phyloP scores from a whole-genome alignment of 148 eudicot genomes.

The Nyssa sinensis region DNA sequence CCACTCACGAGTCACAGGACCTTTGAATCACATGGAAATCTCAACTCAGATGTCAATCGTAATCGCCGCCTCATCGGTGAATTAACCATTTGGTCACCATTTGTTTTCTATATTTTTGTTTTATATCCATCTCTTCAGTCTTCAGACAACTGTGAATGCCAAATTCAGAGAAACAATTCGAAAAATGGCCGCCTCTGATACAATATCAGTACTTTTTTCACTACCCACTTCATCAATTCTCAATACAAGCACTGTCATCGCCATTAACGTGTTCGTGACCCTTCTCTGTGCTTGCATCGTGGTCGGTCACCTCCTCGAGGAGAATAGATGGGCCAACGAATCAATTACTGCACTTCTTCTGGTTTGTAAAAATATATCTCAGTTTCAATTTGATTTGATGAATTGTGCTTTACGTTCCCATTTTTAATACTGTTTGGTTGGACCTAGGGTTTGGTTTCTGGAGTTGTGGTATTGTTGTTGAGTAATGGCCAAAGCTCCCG shows the following conservation, averaged over 20 bases:
- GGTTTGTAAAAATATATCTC: slow-evolving; percentile 24
- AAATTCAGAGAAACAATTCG: not conserved
- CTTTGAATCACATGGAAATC: not conserved
- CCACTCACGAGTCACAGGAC: not conserved
- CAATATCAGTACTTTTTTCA: not conserved
- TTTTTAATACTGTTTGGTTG: slow-evolving; percentile 2
- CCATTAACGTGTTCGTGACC: slow-evolving; percentile 48
- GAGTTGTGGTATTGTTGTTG: slow-evolving; percentile 56
- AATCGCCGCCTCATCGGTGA: not conserved
- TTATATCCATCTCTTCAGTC: not conserved
- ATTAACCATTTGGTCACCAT: not conserved
- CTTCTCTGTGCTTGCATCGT: slow-evolving; percentile 58
- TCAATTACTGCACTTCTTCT: slow-evolving; percentile 65
- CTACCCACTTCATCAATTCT: slow-evolving; percentile 27
- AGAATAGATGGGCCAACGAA: slow-evolving; percentile 66
- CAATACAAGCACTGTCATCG: slow-evolving; percentile 36
- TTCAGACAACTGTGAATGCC: slow-evolving; percentile 18
- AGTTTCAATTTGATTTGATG: not conserved
- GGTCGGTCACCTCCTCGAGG: slow-evolving; percentile 63
- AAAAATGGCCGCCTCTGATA: slow-evolving; percentile 18
- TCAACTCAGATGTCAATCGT: not conserved
- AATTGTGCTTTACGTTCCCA: not conserved
- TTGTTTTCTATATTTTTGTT: not conserved
- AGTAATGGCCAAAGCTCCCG: slow-evolving; percentile 67
- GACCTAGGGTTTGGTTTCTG: slow-evolving; percentile 61